phyloP scores from a whole-genome alignment of 108 stramenopile species.

The Seminavis robusta region DNA sequence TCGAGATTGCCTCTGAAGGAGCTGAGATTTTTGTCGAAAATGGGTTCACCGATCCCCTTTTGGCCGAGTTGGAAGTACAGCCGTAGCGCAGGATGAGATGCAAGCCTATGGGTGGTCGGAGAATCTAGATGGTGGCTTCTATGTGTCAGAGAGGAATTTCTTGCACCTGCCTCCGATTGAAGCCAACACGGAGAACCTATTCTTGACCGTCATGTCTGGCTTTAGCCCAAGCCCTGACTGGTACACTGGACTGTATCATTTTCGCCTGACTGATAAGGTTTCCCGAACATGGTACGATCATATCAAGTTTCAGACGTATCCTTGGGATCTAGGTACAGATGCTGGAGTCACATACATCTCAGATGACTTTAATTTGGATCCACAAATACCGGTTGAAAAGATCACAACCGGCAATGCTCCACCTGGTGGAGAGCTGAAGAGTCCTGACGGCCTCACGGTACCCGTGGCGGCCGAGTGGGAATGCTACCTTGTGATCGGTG shows the following conservation, averaged over 20 bases:
- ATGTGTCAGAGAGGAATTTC: slow-evolving; percentile 16
- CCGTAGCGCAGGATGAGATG: too few relatives aligned
- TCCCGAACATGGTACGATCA: slow-evolving; percentile 40
- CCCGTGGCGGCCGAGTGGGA: too few relatives aligned
- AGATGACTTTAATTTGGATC: slow-evolving; percentile 41
- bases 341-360: slow-evolving; percentile 33
- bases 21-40: too few relatives aligned
- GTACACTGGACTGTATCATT: slow-evolving; percentile 44
- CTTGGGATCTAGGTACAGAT: slow-evolving; percentile 49
- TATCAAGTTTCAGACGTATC: slow-evolving; percentile 34
- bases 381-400: slow-evolving; percentile 28
- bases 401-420: slow-evolving; percentile 23
- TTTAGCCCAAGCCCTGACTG: slow-evolving; percentile 47
- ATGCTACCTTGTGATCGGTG: too few relatives aligned
- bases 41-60: too few relatives aligned
- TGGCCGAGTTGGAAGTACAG: too few relatives aligned
- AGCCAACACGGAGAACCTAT: slow-evolving; percentile 29
- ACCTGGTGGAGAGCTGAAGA: too few relatives aligned
- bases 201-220: slow-evolving; percentile 27
- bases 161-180: slow-evolving; percentile 36
- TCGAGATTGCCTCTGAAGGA: too few relatives aligned
- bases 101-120: too few relatives aligned
- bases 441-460: too few relatives aligned
- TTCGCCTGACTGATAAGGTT: slow-evolving; percentile 24
- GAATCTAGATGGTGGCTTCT: too few relatives aligned